Conservation (phyloP, 805 yeast genomes). For the Saturnispora hagleri region DNA sequence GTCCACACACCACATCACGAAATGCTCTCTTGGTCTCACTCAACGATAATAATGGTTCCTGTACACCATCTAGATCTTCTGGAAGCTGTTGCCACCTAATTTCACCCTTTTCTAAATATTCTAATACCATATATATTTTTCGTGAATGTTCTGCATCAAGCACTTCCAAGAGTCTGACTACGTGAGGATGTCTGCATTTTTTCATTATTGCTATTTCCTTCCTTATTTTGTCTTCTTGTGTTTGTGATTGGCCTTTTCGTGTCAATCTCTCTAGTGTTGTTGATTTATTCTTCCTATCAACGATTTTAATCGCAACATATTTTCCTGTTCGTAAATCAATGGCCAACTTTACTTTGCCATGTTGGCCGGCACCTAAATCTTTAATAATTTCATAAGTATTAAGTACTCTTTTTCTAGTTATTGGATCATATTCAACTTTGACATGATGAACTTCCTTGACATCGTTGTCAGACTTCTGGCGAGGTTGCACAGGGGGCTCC, state of each 20-base stretch:
- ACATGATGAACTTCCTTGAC: conserved; percentile 83
- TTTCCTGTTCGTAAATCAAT: conserved; percentile 54
- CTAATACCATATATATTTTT: conserved; percentile 84
- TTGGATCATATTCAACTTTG: conserved; percentile 80
- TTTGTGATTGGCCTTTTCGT: conserved; percentile 20
- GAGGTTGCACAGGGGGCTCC: background rate
- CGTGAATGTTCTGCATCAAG: conserved; percentile 76
- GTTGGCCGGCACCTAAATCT: conserved; percentile 94
- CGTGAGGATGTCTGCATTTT: conserved; percentile 84
- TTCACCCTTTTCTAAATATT: conserved; percentile 86
- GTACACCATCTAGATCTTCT: conserved; percentile 16
- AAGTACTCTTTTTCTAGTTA: conserved; percentile 66
- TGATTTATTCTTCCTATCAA: conserved; percentile 59
- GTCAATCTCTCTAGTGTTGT: conserved; percentile 32
- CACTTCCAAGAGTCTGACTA: conserved; percentile 80
- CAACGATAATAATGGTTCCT: conserved; percentile 59
- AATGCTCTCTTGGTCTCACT: conserved; percentile 62
- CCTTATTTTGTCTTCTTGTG: conserved; percentile 63
- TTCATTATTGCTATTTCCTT: conserved; percentile 91
- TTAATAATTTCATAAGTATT: conserved; percentile 83
- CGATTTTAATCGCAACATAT: conserved; percentile 87
- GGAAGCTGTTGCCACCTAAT: conserved; percentile 61
- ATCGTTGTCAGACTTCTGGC: conserved; percentile 9
- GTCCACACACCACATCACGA: conserved; percentile 76
- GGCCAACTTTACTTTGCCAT: conserved; percentile 95